These are phyloP conservation scores for Protomyces lactucae-debilis DNA, from an alignment of 1,139 yeast genomes.

Conservation along the genomic window DNA sequence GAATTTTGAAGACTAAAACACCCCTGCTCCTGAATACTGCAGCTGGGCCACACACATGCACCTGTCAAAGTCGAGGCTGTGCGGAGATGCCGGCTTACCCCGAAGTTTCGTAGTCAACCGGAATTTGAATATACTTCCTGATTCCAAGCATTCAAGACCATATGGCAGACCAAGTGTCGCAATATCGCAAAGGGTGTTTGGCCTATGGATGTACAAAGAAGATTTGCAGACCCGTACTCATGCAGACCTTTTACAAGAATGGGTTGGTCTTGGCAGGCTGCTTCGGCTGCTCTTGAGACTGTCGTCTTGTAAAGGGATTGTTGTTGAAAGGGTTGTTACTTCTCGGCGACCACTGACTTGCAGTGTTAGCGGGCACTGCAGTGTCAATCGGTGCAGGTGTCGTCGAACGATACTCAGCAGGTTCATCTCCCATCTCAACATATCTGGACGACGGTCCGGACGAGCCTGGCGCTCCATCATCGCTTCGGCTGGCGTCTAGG, in stretches of 20 bases:
- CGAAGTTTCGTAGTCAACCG: too few species aligned
- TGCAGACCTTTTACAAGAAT: background rate
- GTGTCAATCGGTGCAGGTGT: background rate
- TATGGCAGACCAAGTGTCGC: too few species aligned
- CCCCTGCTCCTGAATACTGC: too few species aligned
- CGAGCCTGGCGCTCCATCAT: background rate
- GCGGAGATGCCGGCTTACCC: too few species aligned
- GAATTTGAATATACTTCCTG: too few species aligned
- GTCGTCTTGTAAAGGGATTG: background rate
- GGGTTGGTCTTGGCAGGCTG: background rate
- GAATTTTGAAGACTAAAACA: too few species aligned
- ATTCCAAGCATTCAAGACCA: too few species aligned
- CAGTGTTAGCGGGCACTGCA: background rate
- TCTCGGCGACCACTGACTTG: background rate
- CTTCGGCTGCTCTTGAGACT: background rate
- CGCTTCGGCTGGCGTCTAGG: background rate
- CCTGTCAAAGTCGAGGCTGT: too few species aligned
- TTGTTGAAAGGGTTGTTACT: background rate
- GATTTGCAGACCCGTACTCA: too few species aligned
- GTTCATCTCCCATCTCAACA: background rate
- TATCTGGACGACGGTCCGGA: background rate
- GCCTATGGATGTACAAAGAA: too few species aligned
- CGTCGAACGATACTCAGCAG: background rate
- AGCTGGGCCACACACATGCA: too few species aligned
- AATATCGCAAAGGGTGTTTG: too few species aligned